A percentile compares a stretch with the other conserved stretches of the same genome.
These are phyloP conservation scores for Erigeron philadelphicus DNA, from an alignment of 140 eudicot genomes.

Conservation along the genomic window DNA sequence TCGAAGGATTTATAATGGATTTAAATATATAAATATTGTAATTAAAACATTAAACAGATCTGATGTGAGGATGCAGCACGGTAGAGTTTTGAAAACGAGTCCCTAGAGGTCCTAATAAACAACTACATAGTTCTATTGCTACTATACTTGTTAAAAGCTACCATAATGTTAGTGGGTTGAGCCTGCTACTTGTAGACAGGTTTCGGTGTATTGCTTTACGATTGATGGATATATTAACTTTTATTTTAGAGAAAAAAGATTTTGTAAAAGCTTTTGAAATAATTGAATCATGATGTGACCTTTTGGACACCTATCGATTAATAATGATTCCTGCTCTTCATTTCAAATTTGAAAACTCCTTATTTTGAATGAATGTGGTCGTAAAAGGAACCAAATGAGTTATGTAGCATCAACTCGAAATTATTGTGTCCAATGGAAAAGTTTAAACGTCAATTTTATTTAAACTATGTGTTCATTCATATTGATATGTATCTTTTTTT, in stretches of 20 bases:
- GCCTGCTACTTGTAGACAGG: background rate
- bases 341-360: background rate
- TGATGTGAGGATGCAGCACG: too few relatives aligned
- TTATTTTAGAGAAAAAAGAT: background rate
- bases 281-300: conserved; percentile 16
- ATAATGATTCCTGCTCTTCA: too few relatives aligned
- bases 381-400: conserved; percentile 15
- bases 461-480: too few relatives aligned
- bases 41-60: too few relatives aligned
- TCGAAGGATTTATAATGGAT: too few relatives aligned
- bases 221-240: background rate
- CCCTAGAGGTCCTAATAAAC: too few relatives aligned
- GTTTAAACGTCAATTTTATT: background rate
- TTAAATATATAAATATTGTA: too few relatives aligned
- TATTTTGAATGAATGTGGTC: conserved; percentile 11
- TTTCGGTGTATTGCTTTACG: background rate
- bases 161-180: conserved; percentile 1
- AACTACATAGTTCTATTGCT: too few relatives aligned
- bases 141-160: background rate
- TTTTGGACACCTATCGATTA: conserved; percentile 1
- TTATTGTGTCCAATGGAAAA: background rate
- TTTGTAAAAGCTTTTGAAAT: background rate
- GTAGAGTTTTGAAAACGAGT: too few relatives aligned
- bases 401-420: conserved; percentile 4
- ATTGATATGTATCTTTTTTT: too few relatives aligned